These are phyloP conservation scores for Brassica nigra DNA, from an alignment of 345 rosid genomes.

Conservation along the genomic window DNA sequence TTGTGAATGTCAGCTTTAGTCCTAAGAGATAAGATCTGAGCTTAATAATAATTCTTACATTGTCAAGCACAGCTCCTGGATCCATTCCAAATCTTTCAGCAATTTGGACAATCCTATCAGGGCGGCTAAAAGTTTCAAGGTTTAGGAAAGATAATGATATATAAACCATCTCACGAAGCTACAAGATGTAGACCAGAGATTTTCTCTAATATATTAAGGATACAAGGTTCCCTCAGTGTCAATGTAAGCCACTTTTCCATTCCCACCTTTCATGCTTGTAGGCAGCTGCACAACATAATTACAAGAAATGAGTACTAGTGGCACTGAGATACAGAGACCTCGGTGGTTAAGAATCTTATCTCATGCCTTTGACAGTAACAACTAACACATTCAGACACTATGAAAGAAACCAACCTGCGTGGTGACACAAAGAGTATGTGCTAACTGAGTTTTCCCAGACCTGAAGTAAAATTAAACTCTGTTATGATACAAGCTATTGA, in stretches of 20 bases:
- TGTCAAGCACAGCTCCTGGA: slow-evolving; percentile 93
- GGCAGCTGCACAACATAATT: slow-evolving; percentile 61
- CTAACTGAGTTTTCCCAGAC: slow-evolving; percentile 93
- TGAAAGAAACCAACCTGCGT: slow-evolving; percentile 64
- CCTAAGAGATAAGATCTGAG: not conserved
- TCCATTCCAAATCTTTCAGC: slow-evolving; percentile 99
- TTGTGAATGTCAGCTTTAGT: not conserved
- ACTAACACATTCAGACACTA: not conserved
- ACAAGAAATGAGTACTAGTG: not conserved
- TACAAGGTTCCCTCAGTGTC: slow-evolving; percentile 95
- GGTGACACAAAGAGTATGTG: slow-evolving; percentile 81
- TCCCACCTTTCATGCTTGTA: slow-evolving; percentile 81
- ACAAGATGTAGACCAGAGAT: not conserved
- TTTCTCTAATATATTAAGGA: slow-evolving; percentile 38
- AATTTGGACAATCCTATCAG: slow-evolving; percentile 81
- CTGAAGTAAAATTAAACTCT: slow-evolving; percentile 40
- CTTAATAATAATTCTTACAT: slow-evolving; percentile 45
- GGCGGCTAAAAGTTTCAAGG: slow-evolving; percentile 56
- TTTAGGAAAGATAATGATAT: slow-evolving; percentile 42
- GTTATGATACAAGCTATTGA: slow-evolving; percentile 1
- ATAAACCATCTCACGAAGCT: not conserved
- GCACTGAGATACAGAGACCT: not conserved
- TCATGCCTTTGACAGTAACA: not conserved
- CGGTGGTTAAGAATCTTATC: not conserved
- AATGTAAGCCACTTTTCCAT: slow-evolving; percentile 90